These are phyloP conservation scores for Dissoconium aciculare DNA, from an alignment of 2,329 filamentous ascomycete species.

Conservation along the genomic window DNA sequence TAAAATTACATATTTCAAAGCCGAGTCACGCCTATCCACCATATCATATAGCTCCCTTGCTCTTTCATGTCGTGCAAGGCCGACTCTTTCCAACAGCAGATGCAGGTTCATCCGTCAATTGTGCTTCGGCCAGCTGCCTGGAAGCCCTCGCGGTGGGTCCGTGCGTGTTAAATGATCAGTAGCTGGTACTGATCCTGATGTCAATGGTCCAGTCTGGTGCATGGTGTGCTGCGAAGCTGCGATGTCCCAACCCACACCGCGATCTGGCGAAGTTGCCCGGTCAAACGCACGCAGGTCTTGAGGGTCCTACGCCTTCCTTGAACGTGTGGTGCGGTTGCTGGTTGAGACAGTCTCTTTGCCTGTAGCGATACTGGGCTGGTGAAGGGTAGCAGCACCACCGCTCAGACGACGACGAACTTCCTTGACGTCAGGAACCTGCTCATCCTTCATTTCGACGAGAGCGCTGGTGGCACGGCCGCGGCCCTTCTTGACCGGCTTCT, in stretches of 20 bases:
- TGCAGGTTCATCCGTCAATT: too few relatives aligned
- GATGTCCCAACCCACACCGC: neutral
- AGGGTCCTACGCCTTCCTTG: constrained; percentile 49
- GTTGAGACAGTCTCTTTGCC: constrained; percentile 31
- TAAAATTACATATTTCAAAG: too few relatives aligned
- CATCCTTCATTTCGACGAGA: constrained; percentile 67
- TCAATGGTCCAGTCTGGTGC: too few relatives aligned
- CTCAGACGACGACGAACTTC: constrained; percentile 39
- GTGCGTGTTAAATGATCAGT: too few relatives aligned
- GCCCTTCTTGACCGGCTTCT: constrained; percentile 62
- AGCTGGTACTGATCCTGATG: too few relatives aligned
- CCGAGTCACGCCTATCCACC: too few relatives aligned
- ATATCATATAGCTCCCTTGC: too few relatives aligned
- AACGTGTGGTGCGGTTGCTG: constrained; percentile 49
- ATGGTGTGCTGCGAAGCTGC: neutral
- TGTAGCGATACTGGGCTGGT: constrained; percentile 19
- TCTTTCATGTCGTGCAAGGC: too few relatives aligned
- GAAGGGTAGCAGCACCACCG: constrained; percentile 23
- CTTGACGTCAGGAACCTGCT: constrained; percentile 44
- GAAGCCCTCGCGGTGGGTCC: too few relatives aligned
- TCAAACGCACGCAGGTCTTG: constrained; percentile 10
- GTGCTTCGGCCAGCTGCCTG: too few relatives aligned
- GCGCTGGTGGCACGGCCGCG: constrained; percentile 68
- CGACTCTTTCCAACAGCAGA: too few relatives aligned
- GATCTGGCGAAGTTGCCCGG: constrained; percentile 8